Percentiles rank a stretch among this genome's conserved stretches.
phyloP scores from a whole-genome alignment of 1,284 basidiomycete species.

The Phellopilus nigrolimitatus region DNA sequence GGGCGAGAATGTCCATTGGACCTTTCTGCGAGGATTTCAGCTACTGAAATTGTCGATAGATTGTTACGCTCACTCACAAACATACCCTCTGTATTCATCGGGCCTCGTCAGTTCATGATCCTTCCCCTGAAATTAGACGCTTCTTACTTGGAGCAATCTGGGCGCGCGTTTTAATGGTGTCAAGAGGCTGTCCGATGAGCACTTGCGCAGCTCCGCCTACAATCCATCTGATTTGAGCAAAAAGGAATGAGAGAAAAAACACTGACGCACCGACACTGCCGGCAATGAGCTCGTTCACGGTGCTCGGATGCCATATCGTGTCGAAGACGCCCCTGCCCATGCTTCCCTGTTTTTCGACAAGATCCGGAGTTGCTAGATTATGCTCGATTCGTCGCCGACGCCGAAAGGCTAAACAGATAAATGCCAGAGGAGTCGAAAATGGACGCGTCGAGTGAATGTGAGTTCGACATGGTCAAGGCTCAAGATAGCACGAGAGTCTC shows the following conservation, averaged over 20 bases:
- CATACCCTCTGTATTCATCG: slow-evolving; percentile 54
- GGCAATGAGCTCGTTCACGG: slow-evolving; percentile 69
- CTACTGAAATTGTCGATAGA: neutral
- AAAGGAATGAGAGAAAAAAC: slow-evolving; percentile 25
- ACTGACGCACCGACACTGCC: slow-evolving; percentile 76
- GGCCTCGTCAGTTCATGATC: slow-evolving; percentile 7
- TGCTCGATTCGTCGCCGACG: no score
- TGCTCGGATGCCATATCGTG: slow-evolving; percentile 28
- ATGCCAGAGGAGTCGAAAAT: no score
- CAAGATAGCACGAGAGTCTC: slow-evolving; percentile 6
- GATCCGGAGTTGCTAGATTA: no score
- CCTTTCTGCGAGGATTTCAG: slow-evolving; percentile 59
- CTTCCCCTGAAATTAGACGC: neutral
- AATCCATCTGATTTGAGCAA: no score
- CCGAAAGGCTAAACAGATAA: no score
- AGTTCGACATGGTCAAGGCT: no score
- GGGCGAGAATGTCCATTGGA: slow-evolving; percentile 81
- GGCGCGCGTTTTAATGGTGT: slow-evolving; percentile 82
- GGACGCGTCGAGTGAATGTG: no score
- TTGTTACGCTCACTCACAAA: slow-evolving; percentile 52
- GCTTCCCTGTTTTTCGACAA: neutral
- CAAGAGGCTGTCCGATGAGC: slow-evolving; percentile 81
- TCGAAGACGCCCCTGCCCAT: slow-evolving; percentile 16
- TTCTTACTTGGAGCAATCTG: slow-evolving; percentile 69
- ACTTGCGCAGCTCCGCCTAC: slow-evolving; percentile 44